Evolutionary conservation across 108 stramenopile genomes (phyloP), one percentile per base, ranked within the genome.

Genomic region (Seminavis robusta): DNA sequence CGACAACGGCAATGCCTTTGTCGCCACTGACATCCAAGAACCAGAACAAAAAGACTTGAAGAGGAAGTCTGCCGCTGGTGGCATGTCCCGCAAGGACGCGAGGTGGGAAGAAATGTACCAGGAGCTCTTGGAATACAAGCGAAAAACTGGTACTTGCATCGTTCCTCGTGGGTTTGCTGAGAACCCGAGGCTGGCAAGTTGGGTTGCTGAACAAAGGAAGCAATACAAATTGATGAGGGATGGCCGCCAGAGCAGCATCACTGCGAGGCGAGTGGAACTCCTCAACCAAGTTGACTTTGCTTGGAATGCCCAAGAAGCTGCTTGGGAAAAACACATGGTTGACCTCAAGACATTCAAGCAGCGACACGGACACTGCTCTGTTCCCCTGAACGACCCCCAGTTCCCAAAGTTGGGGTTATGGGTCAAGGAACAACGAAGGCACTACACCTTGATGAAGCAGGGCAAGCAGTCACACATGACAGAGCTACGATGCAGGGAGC

Each of bases 391-490:
- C 7, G 70, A 67, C 59, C 9, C 61, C 0, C 33, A 58, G 0
- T 61, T 69, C 50, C 66, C 52, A 0, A 61, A 71, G 27, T 32
- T 83, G 1, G 77, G 71, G 4, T 45, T 44, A 7, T 83, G 81
- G 81, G 75, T 76, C 5, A 74, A 68, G 65, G 56, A 56, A 24
- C 81, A 83, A 47, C 37, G 81, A 28, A n/a, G 70, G 5, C 73
- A 71, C 29, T 81, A 67, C 51, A 44, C 61, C 4, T 43, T 77
- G 27, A 42, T 61, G 26, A 32, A 45, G 13, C 36, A 47, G 3
- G 73, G 71, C 3, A 67, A 68, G 51, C 26, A 34, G 1, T 63
- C 62, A 4, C 62, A 52, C 42, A 63, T 63, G 52, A 63, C 62
- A 2, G 45, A 51, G 16, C 49, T 52, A 26, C 63, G 71, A 8